Percentiles rank a stretch among this genome's conserved stretches.
Conservation (phyloP, 1,284 basidiomycete species). For the Boletus sp. region DNA sequence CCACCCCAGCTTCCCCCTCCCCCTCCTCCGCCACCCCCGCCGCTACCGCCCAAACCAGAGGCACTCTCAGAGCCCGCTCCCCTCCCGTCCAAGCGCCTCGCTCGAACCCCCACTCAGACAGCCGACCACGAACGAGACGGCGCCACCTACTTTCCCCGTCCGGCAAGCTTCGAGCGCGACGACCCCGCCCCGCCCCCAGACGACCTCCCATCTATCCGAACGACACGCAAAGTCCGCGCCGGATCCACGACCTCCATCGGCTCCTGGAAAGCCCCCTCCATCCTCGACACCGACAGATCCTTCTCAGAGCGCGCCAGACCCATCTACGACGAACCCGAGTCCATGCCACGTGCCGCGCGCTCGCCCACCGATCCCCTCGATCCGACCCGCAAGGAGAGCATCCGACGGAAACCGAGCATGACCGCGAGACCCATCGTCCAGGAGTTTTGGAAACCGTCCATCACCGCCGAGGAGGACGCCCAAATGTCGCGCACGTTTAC, state of each 20-base stretch:
- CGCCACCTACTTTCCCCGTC: constrained; percentile 21
- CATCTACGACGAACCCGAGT: constrained; percentile 34
- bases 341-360: constrained; percentile 25
- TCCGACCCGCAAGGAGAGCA: constrained; percentile 29
- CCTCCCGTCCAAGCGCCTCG: constrained; percentile 16
- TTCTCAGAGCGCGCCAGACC: constrained; percentile 28
- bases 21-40: not conserved
- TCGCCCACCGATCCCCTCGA: constrained; percentile 31
- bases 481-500: constrained; percentile 40
- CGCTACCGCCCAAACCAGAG: constrained; percentile 15
- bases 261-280: constrained; percentile 35
- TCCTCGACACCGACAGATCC: constrained; percentile 30
- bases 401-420: constrained; percentile 39
- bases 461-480: constrained; percentile 47
- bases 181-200: constrained; percentile 25
- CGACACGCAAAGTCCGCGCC: constrained; percentile 32
- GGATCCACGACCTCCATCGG: constrained; percentile 34
- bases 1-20: not conserved
- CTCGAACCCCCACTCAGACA: constrained; percentile 23
- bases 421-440: constrained; percentile 30
- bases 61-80: constrained; percentile 16
- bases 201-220: constrained; percentile 23
- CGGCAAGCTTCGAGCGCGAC: constrained; percentile 24
- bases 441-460: constrained; percentile 50
- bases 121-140: constrained; percentile 31